Conservation (phyloP, 1,284 basidiomycete species). For the Cryptococcus sp. region DNA sequence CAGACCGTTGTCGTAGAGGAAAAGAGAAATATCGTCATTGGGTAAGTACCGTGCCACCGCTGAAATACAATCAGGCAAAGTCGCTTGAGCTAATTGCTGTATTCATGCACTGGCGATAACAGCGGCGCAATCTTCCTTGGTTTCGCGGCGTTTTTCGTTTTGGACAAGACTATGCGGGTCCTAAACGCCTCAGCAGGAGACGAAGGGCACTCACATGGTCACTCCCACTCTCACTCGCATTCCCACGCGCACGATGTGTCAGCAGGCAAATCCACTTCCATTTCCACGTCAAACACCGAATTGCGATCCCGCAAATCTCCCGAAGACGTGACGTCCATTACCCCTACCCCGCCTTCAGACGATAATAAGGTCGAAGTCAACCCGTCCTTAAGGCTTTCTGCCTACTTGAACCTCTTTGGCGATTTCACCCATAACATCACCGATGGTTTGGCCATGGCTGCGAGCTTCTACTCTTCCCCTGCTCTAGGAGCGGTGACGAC, state of each 20-base stretch:
- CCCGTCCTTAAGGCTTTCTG: conserved; percentile 69
- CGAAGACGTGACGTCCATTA: conserved; percentile 20
- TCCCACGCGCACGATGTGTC: conserved; percentile 52
- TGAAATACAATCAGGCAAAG: not conserved
- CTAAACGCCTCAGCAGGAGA: conserved; percentile 58
- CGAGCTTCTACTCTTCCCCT: conserved; percentile 85
- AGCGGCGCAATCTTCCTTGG: conserved; percentile 79
- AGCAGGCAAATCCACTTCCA: conserved; percentile 24
- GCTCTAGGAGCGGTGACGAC: conserved; percentile 86
- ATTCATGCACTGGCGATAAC: conserved; percentile 4
- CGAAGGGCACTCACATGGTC: conserved; percentile 24
- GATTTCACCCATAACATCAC: conserved; percentile 75
- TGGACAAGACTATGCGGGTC: conserved; percentile 84
- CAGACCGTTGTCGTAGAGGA: conserved; percentile 80
- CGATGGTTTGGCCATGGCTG: conserved; percentile 80
- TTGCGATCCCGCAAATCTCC: conserved; percentile 41
- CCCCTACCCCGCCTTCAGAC: conserved; percentile 11
- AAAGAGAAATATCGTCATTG: conserved; percentile 83
- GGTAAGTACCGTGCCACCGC: conserved; percentile 52
- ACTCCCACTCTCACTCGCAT: conserved; percentile 63
- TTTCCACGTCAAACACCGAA: conserved; percentile 20
- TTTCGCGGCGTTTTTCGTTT: conserved; percentile 82
- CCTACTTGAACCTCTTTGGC: conserved; percentile 85
- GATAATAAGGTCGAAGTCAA: conserved; percentile 37
- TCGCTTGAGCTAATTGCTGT: not conserved